Percentiles rank a stretch among this genome's conserved stretches.
Evolutionary conservation across 805 yeast genomes (phyloP).

Genomic region (Pichia eremophila): DNA sequence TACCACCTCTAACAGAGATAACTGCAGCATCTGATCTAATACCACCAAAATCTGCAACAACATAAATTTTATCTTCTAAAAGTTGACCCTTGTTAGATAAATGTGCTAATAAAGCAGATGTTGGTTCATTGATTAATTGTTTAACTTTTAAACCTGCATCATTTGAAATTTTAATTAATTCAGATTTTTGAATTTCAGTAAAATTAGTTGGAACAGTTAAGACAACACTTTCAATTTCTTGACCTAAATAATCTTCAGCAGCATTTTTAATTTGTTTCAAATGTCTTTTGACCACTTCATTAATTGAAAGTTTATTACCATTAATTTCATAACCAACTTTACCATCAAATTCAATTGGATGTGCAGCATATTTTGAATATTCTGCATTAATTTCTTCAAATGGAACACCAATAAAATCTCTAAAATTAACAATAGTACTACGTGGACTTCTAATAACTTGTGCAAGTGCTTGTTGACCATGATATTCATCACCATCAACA

Average conservation of each 20-base stretch:
- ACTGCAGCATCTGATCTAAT: constrained; percentile 93
- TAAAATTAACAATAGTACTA: constrained; percentile 82
- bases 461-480: constrained; percentile 91
- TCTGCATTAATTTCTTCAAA: constrained; percentile 63
- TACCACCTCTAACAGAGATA: constrained; percentile 87
- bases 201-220: constrained; percentile 87
- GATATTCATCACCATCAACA: constrained; percentile 92
- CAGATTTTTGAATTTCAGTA: constrained; percentile 60
- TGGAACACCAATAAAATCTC: constrained; percentile 80
- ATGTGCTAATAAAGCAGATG: constrained; percentile 85
- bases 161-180: constrained; percentile 50
- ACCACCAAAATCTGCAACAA: constrained; percentile 96
- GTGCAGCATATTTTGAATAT: constrained; percentile 54
- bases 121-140: constrained; percentile 87
- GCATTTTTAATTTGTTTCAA: constrained; percentile 72
- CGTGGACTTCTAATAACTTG: constrained; percentile 85
- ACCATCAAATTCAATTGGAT: constrained; percentile 56
- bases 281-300: constrained; percentile 78
- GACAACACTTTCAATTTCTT: constrained; percentile 69
- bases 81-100: constrained; percentile 41
- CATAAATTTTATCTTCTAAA: constrained; percentile 62
- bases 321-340: constrained; percentile 57
- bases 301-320: constrained; percentile 55
- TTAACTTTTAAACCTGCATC: constrained; percentile 70
- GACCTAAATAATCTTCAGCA: constrained; percentile 89